Conservation (phyloP, 2,329 filamentous ascomycete genomes). For the Calonectria leucothoes region DNA sequence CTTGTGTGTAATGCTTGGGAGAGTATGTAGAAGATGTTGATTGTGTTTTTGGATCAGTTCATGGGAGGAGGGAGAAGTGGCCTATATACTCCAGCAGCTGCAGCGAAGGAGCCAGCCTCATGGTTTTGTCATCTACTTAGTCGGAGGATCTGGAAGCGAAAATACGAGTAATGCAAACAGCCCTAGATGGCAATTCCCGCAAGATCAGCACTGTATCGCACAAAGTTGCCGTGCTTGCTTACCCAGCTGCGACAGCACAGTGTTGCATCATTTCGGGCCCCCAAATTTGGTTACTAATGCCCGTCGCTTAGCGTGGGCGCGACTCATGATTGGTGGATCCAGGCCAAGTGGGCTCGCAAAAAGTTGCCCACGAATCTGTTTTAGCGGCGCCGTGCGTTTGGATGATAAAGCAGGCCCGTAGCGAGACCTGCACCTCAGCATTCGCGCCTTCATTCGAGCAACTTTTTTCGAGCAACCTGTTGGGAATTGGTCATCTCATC, state of each 20-base stretch:
- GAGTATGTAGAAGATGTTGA: background rate
- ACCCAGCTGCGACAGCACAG: background rate
- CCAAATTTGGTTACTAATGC: background rate
- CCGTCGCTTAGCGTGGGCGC: background rate
- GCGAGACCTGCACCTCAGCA: background rate
- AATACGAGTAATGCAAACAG: too few relatives aligned
- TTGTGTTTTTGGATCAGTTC: background rate
- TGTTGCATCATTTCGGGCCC: background rate
- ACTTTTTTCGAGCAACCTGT: background rate
- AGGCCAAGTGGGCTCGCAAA: background rate
- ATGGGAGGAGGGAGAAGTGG: background rate
- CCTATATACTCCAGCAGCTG: background rate
- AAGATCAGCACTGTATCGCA: background rate
- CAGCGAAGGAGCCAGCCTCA: background rate
- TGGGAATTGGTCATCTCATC: background rate
- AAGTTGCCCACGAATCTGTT: background rate
- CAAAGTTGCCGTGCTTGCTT: background rate
- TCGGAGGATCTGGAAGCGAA: background rate
- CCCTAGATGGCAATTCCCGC: background rate
- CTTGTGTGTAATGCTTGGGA: background rate
- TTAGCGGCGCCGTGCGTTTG: background rate
- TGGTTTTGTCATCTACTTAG: background rate
- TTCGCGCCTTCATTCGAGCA: background rate
- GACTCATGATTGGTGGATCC: background rate
- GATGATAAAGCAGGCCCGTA: background rate